These are phyloP conservation scores for Cubamyces lactineus DNA, from an alignment of 768 basidiomycete species.

Conservation along the genomic window DNA sequence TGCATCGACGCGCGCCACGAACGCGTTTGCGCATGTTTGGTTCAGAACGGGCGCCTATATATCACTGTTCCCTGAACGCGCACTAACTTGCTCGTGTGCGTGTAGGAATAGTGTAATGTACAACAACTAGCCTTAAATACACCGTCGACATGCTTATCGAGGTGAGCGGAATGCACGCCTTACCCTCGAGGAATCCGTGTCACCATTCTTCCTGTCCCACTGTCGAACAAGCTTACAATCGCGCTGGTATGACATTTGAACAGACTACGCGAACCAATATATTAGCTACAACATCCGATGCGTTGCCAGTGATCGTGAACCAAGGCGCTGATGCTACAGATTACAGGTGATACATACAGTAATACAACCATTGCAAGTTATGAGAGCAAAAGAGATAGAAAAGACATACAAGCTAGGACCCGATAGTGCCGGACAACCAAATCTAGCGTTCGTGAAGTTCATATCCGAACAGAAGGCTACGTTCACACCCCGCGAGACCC, in stretches of 20 bases:
- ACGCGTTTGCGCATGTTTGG: conserved; percentile 24
- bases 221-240: too few relatives aligned
- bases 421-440: not conserved
- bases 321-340: not conserved
- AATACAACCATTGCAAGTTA: not conserved
- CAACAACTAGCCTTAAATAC: too few relatives aligned
- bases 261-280: not conserved
- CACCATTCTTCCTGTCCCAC: too few relatives aligned
- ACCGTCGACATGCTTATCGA: too few relatives aligned
- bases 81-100: too few relatives aligned
- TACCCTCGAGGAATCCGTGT: too few relatives aligned
- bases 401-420: not conserved
- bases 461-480: not conserved
- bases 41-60: too few relatives aligned
- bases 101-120: too few relatives aligned
- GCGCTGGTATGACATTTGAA: not conserved
- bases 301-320: not conserved
- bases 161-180: too few relatives aligned
- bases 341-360: conserved; percentile 8
- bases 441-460: conserved; percentile 1
- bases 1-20: not conserved
- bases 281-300: conserved; percentile 4
- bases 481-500: not conserved
- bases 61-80: too few relatives aligned
- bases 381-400: not conserved